Base-by-base conservation (phyloP, 2,329 filamentous ascomycete genomes). In the Cladobotryum protrusum region DNA sequence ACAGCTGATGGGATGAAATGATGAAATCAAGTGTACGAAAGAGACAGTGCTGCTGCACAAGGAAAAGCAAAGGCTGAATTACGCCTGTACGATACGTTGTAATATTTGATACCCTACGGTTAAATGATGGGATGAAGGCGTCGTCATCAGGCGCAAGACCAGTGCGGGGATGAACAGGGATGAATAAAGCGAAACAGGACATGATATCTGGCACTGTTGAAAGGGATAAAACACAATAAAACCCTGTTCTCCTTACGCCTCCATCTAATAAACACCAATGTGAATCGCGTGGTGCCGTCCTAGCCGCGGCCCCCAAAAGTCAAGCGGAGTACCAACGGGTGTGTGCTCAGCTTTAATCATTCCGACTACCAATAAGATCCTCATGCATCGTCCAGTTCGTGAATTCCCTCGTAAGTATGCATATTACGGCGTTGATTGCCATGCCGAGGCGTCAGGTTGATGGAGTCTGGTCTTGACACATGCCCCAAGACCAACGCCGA, bases 1-100 rank as follows among this genome's bases (percentile, higher is more conserved):
- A 63, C 93, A 99, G 73, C 73, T 99, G 60, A 99, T 99, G 93
- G 93, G 93, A 3, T 69, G 50, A 62, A 41, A 18, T 24, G 19
- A 24, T 18, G 35, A n/a, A n/a, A n/a, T 35, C n/a, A 11, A 11
- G 37, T 41, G 12, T 41, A 15, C 18, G 15, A 14, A 19, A 29
- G 11, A 43, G 18, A 29, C 24, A 9, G 24, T 2, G 24, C 24
- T 6, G 24, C 11, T 8, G 24, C 24, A 29, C 24, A 29, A 29
- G 14, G 19, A 32, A n/a, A 33, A n/a, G 14, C 13, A 24, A 33
- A 33, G 42, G 42, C 7, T 15, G 42, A 44, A 34, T n/a, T 12
- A 8, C 43, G 29, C 18, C 15, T 4, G 15, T 19, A 14, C 7
- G 17, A 20, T 41, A 19, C 11, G 7, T 14, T 37, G 17, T 50